Base-by-base conservation (phyloP, 495 filamentous ascomycete species). In the Geopyxis carbonaria region DNA sequence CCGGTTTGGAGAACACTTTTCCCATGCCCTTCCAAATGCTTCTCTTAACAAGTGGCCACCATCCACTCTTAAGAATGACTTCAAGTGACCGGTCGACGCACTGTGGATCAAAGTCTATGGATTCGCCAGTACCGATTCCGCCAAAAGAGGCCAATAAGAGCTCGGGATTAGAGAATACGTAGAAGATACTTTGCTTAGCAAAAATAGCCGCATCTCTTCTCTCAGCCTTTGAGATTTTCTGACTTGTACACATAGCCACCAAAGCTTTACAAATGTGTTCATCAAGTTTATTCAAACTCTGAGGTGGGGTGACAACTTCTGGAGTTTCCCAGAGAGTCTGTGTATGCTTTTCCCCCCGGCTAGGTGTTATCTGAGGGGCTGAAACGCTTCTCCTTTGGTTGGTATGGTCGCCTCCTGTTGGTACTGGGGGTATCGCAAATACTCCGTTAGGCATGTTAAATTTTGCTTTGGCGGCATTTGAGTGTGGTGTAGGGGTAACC, bases 1-100 rank as follows among this genome's bases (percentile, higher is more conserved):
- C 59, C 11, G 37, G 41, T 11, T 42, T 30, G 8, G 11, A 61
- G 56, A 83, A 87, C 9, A 87, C 58, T 24, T 66, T 61, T 16
- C 72, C 72, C n/a, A 76, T 55, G 5, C 76, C 69, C 51, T 65
- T 66, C 82, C 84, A 91, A 4, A 93, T 58, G 43, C 77, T 83
- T 47, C 85, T 69, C 35, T 83, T 73, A 0, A 82, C 66, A 38
- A 83, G 57, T 29, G 64, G 62, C 48, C 43, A 41, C 52, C 47
- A 56, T 7, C 45, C 42, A 1, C 31, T 15, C 7, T 51, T 53
- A 13, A 33, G 22, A 22, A 54, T 49, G 14, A 38, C 29, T 13
- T 45, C 44, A 22, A 63, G 53, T 5, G 56, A 46, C 31, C 42
- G 22, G 52, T 67, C 22, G 61, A 69, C 10, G 56, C 63, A 34